These are phyloP conservation scores for Fusarium caatingaense DNA, from an alignment of 2,329 filamentous ascomycete species.

Conservation along the genomic window DNA sequence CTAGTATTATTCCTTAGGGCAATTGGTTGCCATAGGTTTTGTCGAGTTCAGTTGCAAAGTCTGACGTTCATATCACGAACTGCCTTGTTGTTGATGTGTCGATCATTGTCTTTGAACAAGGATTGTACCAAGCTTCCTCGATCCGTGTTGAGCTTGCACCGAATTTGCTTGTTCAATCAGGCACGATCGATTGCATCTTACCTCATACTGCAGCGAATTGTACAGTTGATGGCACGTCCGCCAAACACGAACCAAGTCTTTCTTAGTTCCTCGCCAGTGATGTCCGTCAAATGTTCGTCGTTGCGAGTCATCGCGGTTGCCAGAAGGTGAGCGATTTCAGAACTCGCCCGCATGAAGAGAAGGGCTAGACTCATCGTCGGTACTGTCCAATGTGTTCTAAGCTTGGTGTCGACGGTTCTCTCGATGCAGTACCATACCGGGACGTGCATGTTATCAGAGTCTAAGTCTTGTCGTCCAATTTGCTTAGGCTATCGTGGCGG, in stretches of 20 bases:
- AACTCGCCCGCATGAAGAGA: not conserved
- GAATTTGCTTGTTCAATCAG: conserved; percentile 9
- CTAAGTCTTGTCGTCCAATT: not conserved
- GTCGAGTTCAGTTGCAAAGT: conserved; percentile 3
- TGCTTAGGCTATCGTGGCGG: conserved; percentile 6
- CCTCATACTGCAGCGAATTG: conserved; percentile 16
- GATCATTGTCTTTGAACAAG: conserved; percentile 21
- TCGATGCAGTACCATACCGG: conserved; percentile 3
- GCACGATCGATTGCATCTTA: conserved; percentile 17
- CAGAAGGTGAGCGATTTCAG: not conserved
- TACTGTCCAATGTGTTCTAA: not conserved
- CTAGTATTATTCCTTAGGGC: not conserved
- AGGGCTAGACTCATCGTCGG: conserved; percentile 1
- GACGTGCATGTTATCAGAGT: not conserved
- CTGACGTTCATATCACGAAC: conserved; percentile 14
- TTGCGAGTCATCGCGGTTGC: conserved; percentile 17
- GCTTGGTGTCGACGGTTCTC: not conserved
- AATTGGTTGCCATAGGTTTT: conserved; percentile 9
- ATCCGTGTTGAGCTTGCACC: not conserved
- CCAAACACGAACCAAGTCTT: conserved; percentile 1
- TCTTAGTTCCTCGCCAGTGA: conserved; percentile 12
- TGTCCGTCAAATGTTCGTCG: conserved; percentile 2
- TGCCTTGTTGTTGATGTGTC: conserved; percentile 28
- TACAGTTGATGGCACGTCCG: not conserved
- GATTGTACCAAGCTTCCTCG: conserved; percentile 17